phyloP scores from a whole-genome alignment of 345 rosid genomes.

The Dovyalis caffra region DNA sequence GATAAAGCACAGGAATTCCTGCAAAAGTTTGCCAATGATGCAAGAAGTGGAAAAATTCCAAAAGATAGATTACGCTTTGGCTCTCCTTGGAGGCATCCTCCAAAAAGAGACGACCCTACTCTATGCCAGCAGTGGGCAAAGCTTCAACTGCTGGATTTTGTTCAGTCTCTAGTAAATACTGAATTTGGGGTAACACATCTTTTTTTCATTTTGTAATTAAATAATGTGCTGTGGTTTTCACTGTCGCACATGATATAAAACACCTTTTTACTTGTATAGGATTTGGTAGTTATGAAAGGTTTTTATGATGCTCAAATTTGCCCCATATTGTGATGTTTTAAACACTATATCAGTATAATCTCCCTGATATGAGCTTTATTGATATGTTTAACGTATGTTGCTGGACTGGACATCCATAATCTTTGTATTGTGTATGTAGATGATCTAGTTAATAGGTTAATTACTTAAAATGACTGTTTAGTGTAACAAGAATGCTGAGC shows the following conservation, averaged over 20 bases:
- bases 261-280: too few species aligned
- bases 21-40: constrained; percentile 71
- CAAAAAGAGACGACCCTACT: constrained; percentile 42
- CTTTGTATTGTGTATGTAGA: too few species aligned
- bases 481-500: background rate
- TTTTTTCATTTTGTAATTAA: background rate
- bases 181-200: constrained; percentile 67
- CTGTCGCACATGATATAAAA: too few species aligned
- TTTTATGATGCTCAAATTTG: too few species aligned
- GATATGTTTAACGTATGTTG: too few species aligned
- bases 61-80: constrained; percentile 74
- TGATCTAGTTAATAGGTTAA: background rate
- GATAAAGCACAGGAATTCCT: constrained; percentile 65
- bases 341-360: too few species aligned
- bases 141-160: constrained; percentile 90
- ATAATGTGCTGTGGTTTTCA: background rate
- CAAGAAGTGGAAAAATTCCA: constrained; percentile 55
- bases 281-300: too few species aligned
- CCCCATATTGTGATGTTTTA: too few species aligned
- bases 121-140: constrained; percentile 62
- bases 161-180: constrained; percentile 64
- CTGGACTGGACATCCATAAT: background rate
- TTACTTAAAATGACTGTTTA: background rate
- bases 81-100: constrained; percentile 95
- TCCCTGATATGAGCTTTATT: too few species aligned